Evolutionary conservation across 768 basidiomycete species (phyloP), one percentile per base, ranked within the genome.

Genomic region (Termitomyces sp.): DNA sequence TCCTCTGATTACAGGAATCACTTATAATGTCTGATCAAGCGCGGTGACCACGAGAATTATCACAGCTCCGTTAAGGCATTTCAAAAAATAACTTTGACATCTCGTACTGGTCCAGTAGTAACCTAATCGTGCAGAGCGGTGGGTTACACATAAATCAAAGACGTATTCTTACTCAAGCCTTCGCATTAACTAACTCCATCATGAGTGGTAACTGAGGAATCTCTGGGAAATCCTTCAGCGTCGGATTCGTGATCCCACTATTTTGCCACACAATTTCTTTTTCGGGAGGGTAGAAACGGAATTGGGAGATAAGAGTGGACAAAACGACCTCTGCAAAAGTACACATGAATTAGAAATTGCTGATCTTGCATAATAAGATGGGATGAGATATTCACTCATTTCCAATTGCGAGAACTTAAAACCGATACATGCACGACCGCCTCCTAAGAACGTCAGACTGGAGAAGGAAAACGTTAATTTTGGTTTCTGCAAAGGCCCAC

Each of bases 331-430:
- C 54, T 55, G 40, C n/a, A 32, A 32, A 25, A 31, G 29, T 55
- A n/a, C 17, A 42, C 11, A 32, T 7, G 3, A n/a, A 43, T 55
- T 40, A 55, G 31, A 55, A n/a, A 17, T 9, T 32, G n/a, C 5
- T 5, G 5, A 32, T 43, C 17, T 34, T 17, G 49, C 3, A 1
- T n/a, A 11, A 32, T 29, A 17, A 32, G 29, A 32, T 32, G 20
- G 29, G 29, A 29, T 12, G 36, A 8, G 31, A 17, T 42, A n/a
- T n/a, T 55, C 15, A 55, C 54, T 55, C 54, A 55, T 55, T 55
- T 55, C 54, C 54, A 55, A 43, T 29, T 55, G 54, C 17, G 54
- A 55, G 31, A 55, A 55, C 31, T 55, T 55, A 5, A 55, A 54
- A 1, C 53, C 53, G 29, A 54, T 54, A 40, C 53, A 54, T 6